These are phyloP conservation scores for Cercospora nicotianae DNA, from an alignment of 2,329 filamentous ascomycete genomes.

Conservation along the genomic window DNA sequence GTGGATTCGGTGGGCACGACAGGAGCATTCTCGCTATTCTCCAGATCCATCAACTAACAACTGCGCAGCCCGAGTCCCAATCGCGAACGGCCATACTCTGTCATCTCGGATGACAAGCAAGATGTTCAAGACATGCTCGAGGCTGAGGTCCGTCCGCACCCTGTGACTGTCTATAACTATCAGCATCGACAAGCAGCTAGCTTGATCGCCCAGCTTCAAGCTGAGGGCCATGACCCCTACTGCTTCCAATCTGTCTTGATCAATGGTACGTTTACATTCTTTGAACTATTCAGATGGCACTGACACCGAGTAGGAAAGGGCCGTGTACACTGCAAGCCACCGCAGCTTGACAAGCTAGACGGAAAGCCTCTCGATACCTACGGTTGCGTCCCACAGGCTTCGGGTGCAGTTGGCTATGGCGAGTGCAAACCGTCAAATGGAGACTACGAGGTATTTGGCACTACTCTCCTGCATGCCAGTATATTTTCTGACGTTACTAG, in stretches of 20 bases:
- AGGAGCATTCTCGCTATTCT: not conserved
- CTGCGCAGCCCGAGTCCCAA: constrained; percentile 16
- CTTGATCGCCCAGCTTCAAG: constrained; percentile 24
- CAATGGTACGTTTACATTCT: constrained; percentile 10
- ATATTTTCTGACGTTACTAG: not conserved
- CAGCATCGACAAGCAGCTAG: constrained; percentile 26
- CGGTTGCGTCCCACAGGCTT: constrained; percentile 21
- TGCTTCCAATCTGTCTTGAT: constrained; percentile 25
- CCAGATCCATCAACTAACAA: not conserved
- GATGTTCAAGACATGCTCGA: constrained; percentile 27
- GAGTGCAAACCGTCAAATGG: constrained; percentile 18
- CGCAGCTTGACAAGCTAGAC: constrained; percentile 15
- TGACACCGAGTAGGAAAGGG: constrained; percentile 13
- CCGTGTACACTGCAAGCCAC: constrained; percentile 24
- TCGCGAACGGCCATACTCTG: constrained; percentile 22
- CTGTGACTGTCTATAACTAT: constrained; percentile 25
- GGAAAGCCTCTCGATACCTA: constrained; percentile 20
- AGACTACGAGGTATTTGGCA: constrained; percentile 9
- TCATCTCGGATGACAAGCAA: constrained; percentile 18
- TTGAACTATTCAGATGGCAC: not conserved
- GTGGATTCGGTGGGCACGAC: constrained; percentile 18
- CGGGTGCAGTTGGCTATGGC: constrained; percentile 21
- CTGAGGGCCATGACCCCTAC: constrained; percentile 26
- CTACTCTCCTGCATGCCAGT: not conserved
- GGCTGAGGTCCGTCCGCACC: constrained; percentile 19